Evolutionary conservation across 371 early-diverging fungal species (phyloP), one percentile per base, ranked within the genome.

Genomic region (Apophysomyces trapeziformis): DNA sequence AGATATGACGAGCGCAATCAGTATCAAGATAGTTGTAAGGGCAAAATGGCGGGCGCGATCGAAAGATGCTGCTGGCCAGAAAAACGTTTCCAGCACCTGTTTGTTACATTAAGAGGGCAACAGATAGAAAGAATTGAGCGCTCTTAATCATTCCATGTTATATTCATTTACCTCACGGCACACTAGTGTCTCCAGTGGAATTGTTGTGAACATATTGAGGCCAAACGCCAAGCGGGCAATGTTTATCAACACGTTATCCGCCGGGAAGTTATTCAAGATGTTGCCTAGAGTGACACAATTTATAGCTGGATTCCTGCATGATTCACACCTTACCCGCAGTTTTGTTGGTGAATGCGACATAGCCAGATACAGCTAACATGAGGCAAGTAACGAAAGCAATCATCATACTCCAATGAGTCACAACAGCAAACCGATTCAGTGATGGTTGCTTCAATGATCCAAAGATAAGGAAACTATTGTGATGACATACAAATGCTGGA

Each of bases 401-500:
- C 7, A 63, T 70, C 69, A 91, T 90, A 38, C 90, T 88, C 70
- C 89, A 81, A 70, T 90, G 92, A 0, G 92, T 89, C 4, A 93
- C 91, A 1, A 76, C 71, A 37, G 87, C 89, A 72, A 90, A 91
- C 21, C 93, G 87, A 64, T 92, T 89, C 26, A 92, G 66, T 38
- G 84, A 79, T 1, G 93, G 94, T 60, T 88, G 89, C 45, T 86
- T 82, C 56, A 93, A 72, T 1, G 93, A 88, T 14, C 89, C 90
- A 75, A 90, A 90, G 44, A 92, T 93, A 64, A 92, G 71, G 64
- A 93, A 91, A 39, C 89, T 89, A 72, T 92, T 93, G 74, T 93
- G 94, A 70, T 93, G 93, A 66, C 93, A 93, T 13, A 93, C 94
- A 76, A 93, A 92, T 1, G 94, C 90, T 89, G 66, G 1, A 56